Evolutionary conservation across 495 filamentous ascomycete genomes (phyloP).

Genomic region (Tuber calosporum): DNA sequence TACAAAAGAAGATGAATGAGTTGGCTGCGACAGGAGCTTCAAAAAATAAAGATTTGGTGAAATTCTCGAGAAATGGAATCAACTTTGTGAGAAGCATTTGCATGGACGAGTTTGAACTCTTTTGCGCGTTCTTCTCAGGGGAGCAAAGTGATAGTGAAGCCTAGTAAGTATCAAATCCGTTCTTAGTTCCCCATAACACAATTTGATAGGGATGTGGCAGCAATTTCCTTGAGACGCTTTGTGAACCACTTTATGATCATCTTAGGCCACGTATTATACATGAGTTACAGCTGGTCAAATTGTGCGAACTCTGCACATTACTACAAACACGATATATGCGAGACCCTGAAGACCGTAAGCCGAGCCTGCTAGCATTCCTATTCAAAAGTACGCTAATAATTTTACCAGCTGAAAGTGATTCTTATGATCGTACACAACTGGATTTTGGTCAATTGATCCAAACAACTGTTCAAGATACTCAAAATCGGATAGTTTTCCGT

Average conservation of each 20-base stretch:
- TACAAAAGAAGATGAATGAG: conserved; percentile 57
- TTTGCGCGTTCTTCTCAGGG: conserved; percentile 67
- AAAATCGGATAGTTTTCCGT: conserved; percentile 64
- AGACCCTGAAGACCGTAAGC: conserved; percentile 53
- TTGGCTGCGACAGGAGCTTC: conserved; percentile 59
- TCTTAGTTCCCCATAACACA: neutral
- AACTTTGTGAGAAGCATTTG: conserved; percentile 64
- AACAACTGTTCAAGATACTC: conserved; percentile 63
- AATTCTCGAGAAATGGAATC: conserved; percentile 63
- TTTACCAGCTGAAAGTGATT: conserved; percentile 45
- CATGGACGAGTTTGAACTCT: conserved; percentile 66
- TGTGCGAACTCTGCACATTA: conserved; percentile 66
- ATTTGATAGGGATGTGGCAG: conserved; percentile 19
- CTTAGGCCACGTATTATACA: conserved; percentile 63
- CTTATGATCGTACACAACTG: conserved; percentile 46
- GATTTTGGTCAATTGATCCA: conserved; percentile 63
- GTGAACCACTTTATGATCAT: conserved; percentile 68
- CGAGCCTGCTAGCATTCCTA: conserved; percentile 22
- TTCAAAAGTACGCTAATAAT: conserved; percentile 13
- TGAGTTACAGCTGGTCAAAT: conserved; percentile 59
- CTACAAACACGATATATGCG: conserved; percentile 65
- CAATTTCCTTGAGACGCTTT: conserved; percentile 60
- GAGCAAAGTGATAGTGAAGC: conserved; percentile 59
- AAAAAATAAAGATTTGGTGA: conserved; percentile 58
- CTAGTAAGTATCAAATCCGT: conserved; percentile 27